phyloP scores from a whole-genome alignment of 176 grass and related monocot species.

The Musa beccarii region DNA sequence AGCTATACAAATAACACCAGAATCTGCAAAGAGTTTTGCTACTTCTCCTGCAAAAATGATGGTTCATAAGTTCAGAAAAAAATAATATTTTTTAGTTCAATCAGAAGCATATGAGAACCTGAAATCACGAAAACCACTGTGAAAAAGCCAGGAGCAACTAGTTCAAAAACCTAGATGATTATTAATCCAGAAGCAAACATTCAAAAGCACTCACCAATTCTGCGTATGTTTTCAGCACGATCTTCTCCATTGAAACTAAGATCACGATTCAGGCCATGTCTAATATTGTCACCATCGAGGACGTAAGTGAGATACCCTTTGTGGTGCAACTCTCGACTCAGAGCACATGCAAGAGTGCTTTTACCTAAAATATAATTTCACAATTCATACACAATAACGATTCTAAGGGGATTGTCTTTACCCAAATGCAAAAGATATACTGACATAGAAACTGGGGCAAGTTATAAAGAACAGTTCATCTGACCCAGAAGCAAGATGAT shows the following conservation, averaged over 20 bases:
- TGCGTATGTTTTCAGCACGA: constrained; percentile 83
- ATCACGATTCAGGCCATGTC: constrained; percentile 88
- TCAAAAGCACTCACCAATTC: constrained; percentile 42
- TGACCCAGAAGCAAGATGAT: neutral
- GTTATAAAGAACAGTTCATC: neutral
- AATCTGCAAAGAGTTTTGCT: constrained; percentile 87
- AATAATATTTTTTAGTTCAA: neutral
- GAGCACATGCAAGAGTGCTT: constrained; percentile 85
- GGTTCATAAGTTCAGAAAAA: neutral
- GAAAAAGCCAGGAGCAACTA: neutral
- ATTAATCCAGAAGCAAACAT: neutral
- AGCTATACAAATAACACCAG: constrained; percentile 86
- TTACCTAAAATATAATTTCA: constrained; percentile 42
- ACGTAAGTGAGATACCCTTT: constrained; percentile 76
- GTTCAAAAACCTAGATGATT: too few species aligned
- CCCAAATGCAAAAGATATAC: neutral
- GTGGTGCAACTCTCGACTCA: constrained; percentile 64
- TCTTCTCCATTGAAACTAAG: constrained; percentile 87
- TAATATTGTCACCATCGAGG: constrained; percentile 91
- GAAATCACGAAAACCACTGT: neutral
- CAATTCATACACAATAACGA: neutral
- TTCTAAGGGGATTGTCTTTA: neutral
- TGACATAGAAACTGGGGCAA: neutral
- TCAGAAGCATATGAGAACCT: neutral
- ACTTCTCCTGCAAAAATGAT: constrained; percentile 63